These are phyloP conservation scores for Lenzites betulinus DNA, from an alignment of 768 basidiomycete species.

Conservation along the genomic window DNA sequence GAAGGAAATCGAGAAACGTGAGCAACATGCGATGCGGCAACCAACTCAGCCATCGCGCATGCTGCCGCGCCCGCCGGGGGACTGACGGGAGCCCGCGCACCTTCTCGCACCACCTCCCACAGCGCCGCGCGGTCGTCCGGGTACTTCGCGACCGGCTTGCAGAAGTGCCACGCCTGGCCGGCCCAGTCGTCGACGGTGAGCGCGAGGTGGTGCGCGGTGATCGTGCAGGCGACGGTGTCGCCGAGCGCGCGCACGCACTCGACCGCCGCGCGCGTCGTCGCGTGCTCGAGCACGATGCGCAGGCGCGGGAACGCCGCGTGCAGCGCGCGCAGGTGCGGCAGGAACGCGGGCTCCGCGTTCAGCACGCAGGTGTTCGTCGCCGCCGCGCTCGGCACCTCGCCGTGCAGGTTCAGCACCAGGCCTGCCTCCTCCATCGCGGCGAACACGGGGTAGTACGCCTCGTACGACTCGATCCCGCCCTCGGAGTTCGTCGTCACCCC, in stretches of 20 bases:
- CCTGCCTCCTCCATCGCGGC: conserved; percentile 90
- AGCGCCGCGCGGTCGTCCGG: conserved; percentile 89
- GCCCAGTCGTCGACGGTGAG: conserved; percentile 97
- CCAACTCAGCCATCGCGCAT: not conserved
- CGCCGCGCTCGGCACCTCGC: conserved; percentile 92
- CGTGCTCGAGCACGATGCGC: conserved; percentile 96
- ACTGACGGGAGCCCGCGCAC: conserved; percentile 37
- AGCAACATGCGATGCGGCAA: not conserved
- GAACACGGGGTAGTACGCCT: conserved; percentile 90
- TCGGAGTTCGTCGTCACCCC: conserved; percentile 98
- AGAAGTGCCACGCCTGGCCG: conserved; percentile 92
- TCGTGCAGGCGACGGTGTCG: conserved; percentile 89
- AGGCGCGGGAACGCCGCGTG: conserved; percentile 84
- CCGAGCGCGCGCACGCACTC: conserved; percentile 81
- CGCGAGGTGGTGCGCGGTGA: conserved; percentile 94
- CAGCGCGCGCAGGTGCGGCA: conserved; percentile 82
- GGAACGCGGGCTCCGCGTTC: conserved; percentile 89
- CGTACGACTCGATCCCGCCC: conserved; percentile 94
- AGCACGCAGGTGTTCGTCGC: conserved; percentile 83
- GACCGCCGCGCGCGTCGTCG: conserved; percentile 89
- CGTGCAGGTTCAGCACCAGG: conserved; percentile 96
- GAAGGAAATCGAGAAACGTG: not conserved
- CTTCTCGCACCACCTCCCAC: conserved; percentile 72
- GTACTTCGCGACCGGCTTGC: conserved; percentile 97
- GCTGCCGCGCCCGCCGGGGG: not conserved